phyloP scores from a whole-genome alignment of 2,329 filamentous ascomycete species.

The Dactylellina haptotyla region DNA sequence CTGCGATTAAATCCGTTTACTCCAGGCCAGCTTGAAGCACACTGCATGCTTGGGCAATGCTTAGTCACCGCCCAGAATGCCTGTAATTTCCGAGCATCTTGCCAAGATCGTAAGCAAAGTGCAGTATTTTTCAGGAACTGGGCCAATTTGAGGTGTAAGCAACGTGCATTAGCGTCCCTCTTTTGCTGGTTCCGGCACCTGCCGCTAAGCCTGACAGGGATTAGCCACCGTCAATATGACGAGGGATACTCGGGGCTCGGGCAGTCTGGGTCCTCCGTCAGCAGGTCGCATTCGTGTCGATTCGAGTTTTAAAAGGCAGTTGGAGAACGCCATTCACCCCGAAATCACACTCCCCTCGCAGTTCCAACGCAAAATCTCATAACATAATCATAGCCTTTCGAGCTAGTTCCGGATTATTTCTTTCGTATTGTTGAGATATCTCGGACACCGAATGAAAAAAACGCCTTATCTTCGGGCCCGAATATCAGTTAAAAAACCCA shows the following conservation, averaged over 20 bases:
- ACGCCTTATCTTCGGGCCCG: background rate
- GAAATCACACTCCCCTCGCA: slow-evolving; percentile 15
- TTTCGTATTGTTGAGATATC: background rate
- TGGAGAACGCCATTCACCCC: slow-evolving; percentile 40
- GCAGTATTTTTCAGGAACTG: slow-evolving; percentile 15
- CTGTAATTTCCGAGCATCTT: slow-evolving; percentile 25
- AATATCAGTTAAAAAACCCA: background rate
- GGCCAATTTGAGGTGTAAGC: slow-evolving; percentile 27
- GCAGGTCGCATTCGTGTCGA: slow-evolving; percentile 47
- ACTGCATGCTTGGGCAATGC: background rate
- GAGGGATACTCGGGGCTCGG: slow-evolving; percentile 38
- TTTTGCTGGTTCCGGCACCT: slow-evolving; percentile 10
- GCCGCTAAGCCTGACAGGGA: slow-evolving; percentile 16
- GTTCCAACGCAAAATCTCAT: slow-evolving; percentile 10
- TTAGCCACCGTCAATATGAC: slow-evolving; percentile 2
- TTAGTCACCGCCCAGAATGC: slow-evolving; percentile 19
- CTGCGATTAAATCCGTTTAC: slow-evolving; percentile 49
- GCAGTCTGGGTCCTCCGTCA: slow-evolving; percentile 36
- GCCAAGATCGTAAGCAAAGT: slow-evolving; percentile 42
- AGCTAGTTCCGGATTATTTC: slow-evolving; percentile 14
- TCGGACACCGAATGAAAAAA: background rate
- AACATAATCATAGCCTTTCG: slow-evolving; percentile 13
- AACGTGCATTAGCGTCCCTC: slow-evolving; percentile 43
- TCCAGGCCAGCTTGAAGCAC: slow-evolving; percentile 8
- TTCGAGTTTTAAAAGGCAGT: slow-evolving; percentile 49